Conservation (phyloP, 108 stramenopile species). For the Nitzschia sp. region DNA sequence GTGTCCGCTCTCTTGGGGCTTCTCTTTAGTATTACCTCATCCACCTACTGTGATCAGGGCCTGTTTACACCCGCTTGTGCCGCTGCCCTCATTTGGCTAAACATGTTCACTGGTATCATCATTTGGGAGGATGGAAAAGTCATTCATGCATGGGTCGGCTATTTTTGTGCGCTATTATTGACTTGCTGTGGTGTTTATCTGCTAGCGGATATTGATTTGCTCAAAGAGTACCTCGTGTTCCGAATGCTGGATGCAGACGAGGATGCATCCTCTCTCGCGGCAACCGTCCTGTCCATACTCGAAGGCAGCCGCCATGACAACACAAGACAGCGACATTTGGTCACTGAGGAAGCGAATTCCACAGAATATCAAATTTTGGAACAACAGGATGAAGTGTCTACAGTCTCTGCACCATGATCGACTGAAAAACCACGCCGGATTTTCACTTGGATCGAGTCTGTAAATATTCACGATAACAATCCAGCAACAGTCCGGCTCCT, state of each 20-base stretch:
- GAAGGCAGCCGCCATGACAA: background rate
- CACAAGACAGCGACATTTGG: background rate
- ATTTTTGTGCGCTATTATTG: background rate
- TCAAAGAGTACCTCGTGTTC: background rate
- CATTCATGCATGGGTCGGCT: background rate
- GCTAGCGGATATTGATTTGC: background rate
- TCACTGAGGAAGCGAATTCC: too few relatives aligned
- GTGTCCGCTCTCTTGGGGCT: background rate
- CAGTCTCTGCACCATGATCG: background rate
- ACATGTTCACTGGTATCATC: background rate
- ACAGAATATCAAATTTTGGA: too few relatives aligned
- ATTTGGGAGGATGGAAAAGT: background rate
- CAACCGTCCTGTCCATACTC: background rate
- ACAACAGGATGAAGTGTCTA: background rate
- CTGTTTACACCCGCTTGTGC: background rate
- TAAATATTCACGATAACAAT: slow-evolving; percentile 18
- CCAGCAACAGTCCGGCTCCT: slow-evolving; percentile 38
- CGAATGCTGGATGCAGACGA: background rate
- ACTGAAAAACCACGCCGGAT: too few relatives aligned
- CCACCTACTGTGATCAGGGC: background rate
- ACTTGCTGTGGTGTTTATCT: background rate
- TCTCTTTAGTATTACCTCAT: background rate
- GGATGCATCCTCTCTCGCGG: background rate
- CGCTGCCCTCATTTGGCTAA: background rate
- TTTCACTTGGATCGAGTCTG: background rate